Evolutionary conservation across 306 rosid genomes (phyloP).

Genomic region (Fagus sylvatica): DNA sequence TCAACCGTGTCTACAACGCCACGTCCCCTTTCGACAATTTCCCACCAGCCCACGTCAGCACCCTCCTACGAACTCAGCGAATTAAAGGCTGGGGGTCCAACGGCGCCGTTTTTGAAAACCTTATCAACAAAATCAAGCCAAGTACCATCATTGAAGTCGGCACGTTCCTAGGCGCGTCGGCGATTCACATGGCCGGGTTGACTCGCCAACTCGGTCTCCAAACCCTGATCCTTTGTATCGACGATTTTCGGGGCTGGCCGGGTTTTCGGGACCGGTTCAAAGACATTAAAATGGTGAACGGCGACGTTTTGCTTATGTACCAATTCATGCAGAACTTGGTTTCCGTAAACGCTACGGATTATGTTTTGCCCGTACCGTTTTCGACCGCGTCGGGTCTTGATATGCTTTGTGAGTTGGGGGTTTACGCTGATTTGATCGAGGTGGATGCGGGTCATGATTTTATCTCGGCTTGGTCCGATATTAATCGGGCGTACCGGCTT

Average conservation of each 20-base stretch:
- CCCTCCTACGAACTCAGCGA: conserved; percentile 29
- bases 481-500: conserved; percentile 61
- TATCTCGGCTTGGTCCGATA: conserved; percentile 65
- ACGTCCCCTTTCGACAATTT: conserved; percentile 53
- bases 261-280: conserved; percentile 57
- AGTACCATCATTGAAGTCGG: conserved; percentile 68
- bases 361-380: conserved; percentile 64
- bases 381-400: conserved; percentile 51
- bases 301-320: conserved; percentile 59
- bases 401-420: conserved; percentile 57
- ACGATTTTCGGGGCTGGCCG: conserved; percentile 80
- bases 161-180: conserved; percentile 80
- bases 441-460: conserved; percentile 79
- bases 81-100: conserved; percentile 60
- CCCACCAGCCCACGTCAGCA: conserved; percentile 56
- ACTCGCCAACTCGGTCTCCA: conserved; percentile 47
- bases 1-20: conserved; percentile 50
- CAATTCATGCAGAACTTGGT: conserved; percentile 64
- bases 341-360: conserved; percentile 33
- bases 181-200: conserved; percentile 69
- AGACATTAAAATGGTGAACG: conserved; percentile 45
- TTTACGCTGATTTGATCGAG: conserved; percentile 59
- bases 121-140: conserved; percentile 54
- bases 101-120: conserved; percentile 62
- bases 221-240: conserved; percentile 61